These are phyloP conservation scores for Bertia moriformis DNA, from an alignment of 2,329 filamentous ascomycete genomes.

Conservation along the genomic window DNA sequence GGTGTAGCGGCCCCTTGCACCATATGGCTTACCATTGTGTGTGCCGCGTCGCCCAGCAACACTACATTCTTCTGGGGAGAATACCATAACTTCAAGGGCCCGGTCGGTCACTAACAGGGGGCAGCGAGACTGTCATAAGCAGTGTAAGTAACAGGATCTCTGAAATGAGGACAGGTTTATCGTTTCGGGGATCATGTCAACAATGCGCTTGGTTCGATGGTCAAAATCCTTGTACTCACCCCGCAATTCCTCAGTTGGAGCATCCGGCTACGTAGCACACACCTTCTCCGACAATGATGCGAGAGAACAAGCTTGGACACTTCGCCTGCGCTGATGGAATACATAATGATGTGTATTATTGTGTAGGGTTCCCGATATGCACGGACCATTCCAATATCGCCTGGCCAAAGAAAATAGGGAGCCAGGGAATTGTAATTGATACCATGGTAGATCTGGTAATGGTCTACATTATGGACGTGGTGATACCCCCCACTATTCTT, in stretches of 20 bases:
- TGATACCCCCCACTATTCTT: too few relatives aligned
- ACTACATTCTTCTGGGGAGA: conserved; percentile 23
- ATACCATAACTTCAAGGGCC: conserved; percentile 23
- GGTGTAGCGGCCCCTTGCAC: conserved; percentile 26
- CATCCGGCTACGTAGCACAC: conserved; percentile 17
- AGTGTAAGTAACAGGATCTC: too few relatives aligned
- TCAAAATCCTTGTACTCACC: conserved; percentile 26
- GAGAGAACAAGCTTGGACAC: conserved; percentile 29
- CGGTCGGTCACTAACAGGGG: conserved; percentile 25
- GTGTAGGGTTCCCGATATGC: too few relatives aligned
- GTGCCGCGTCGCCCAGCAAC: conserved; percentile 25
- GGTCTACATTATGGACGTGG: too few relatives aligned
- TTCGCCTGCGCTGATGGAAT: conserved; percentile 25
- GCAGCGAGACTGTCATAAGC: conserved; percentile 14
- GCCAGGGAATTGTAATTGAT: too few relatives aligned
- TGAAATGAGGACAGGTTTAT: conserved; percentile 1
- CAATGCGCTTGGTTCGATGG: conserved; percentile 22
- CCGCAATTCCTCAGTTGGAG: conserved; percentile 24
- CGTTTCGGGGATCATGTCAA: conserved; percentile 20
- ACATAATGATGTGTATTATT: conserved; percentile 30
- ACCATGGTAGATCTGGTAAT: too few relatives aligned
- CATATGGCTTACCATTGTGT: conserved; percentile 25
- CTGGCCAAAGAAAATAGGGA: too few relatives aligned
- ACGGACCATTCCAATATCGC: too few relatives aligned
- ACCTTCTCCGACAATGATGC: conserved; percentile 19